Conservation (phyloP, 176 grass and related monocot species). For the Zizania latifolia region DNA sequence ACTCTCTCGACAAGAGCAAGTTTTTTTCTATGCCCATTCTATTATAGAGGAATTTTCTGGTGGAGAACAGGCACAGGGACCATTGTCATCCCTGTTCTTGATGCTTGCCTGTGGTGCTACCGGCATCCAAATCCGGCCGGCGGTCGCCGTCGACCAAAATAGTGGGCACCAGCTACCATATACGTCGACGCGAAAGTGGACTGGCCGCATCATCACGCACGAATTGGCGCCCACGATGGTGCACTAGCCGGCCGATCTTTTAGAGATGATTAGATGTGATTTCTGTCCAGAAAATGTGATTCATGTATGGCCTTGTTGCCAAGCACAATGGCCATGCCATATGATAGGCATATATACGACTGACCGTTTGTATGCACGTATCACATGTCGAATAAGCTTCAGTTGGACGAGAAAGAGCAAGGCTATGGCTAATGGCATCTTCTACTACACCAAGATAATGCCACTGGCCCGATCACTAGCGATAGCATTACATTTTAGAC, state of each 20-base stretch:
- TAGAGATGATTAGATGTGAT: background rate
- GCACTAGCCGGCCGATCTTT: background rate
- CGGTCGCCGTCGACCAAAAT: background rate
- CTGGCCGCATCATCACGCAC: constrained; percentile 12
- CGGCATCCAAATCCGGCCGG: background rate
- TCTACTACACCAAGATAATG: background rate
- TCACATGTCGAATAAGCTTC: background rate
- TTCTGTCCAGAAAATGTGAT: background rate
- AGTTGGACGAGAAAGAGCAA: background rate
- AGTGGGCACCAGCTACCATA: background rate
- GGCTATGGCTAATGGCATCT: background rate
- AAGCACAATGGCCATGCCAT: background rate
- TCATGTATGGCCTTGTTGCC: background rate
- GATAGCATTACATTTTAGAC: background rate
- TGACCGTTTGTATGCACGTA: background rate
- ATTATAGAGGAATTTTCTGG: too few relatives aligned
- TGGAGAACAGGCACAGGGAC: too few relatives aligned
- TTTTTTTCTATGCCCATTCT: too few relatives aligned
- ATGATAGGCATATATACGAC: too few relatives aligned
- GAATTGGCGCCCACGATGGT: background rate
- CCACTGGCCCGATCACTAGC: background rate
- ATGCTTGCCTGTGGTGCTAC: background rate
- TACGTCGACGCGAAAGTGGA: background rate
- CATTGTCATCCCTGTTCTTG: too few relatives aligned
- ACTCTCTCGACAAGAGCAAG: too few relatives aligned